Base-by-base conservation (phyloP, 2,329 filamentous ascomycete species). In the Sordariomycetes sp. region DNA sequence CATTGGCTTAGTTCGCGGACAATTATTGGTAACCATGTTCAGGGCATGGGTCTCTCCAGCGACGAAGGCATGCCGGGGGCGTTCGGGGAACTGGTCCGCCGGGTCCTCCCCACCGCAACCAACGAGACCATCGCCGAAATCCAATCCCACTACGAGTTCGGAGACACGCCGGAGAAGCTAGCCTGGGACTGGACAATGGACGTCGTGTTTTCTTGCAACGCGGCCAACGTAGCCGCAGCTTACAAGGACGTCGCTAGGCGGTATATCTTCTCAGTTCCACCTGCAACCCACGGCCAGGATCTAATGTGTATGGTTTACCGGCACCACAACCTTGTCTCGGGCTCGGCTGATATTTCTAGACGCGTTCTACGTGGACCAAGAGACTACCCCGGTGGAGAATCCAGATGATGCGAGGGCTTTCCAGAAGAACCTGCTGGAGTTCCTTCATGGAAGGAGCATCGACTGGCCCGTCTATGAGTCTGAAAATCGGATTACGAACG, bases 101-200 rank as follows among this genome's bases (percentile, higher is more conserved):
- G 60, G 24, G 58, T 61, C 24, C 32, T 62, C 32, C 59, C 61
- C 1, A 57, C 53, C 1, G 59, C 61, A 8, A 62, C 59, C 37
- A 35, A 64, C 16, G 57, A 55, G 1, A 59, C 59, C 6, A 55
- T 62, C 5, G 48, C 54, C 5, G 53, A 40, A 2, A 57, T 64
- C 24, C 61, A 61, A 20, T 37, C 54, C 0, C 58, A 53, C 14
- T 64, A 64, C 55, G 53, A 60, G n/a, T 48, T 53, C 25, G 35
- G 57, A 18, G 53, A 50, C 3, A 53, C 54, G 10, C 59, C 60
- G 6, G 55, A 48, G 12, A 52, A 62, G 55, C 46, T 65, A 34
- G 63, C 64, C 11, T 65, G 63, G 62, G 63, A 65, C 32, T 65
- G 62, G 62, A 65, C 62, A 16, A 64, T 61, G 18, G 63, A 65